Evolutionary conservation across 345 rosid genomes (phyloP), one percentile per base, ranked within the genome.

Genomic region (Angophora floribunda): DNA sequence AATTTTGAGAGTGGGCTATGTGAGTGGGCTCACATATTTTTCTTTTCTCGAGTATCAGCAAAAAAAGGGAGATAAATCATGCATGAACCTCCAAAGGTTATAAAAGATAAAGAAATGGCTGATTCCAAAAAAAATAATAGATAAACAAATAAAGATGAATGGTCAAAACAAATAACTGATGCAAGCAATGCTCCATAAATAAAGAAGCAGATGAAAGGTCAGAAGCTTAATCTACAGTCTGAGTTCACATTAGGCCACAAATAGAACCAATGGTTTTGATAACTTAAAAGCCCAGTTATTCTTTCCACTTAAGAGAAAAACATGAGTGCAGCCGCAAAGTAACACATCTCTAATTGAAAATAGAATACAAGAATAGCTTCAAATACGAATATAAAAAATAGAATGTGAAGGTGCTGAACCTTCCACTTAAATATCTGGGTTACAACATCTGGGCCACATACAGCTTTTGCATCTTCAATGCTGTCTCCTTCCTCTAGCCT

Each of bases 381-480:
- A 85, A 52, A 85, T 17, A n/a, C 8, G 9, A 30, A 4, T 5
- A 53, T 52, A 70, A 22, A 86, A 51, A 87, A 30, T 79, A 50
- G 59, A 41, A 75, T 75, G 84, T 24, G 84, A 85, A 88, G 47
- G 84, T 47, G 63, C 6, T 65, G 88, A 90, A 97, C 99, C 99
- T 97, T 94, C 99, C 99, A 98, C 92, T 90, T 95, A 90, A 90
- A 87, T 65, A 98, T 86, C 94, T 97, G 98, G 90, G 85, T 87
- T 88, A 97, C 89, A 93, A 94, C 91, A 78, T 91, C 95, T 65
- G 97, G 98, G 88, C 90, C 97, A 93, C 99, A 97, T 91, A 97
- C 96, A 90, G 96, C 96, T 91, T 92, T 92, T 80, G 98, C 99
- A 94, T 97, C 99, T 92, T 96, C 99, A 51, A 92, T 92, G 88